These are phyloP conservation scores for Ostreobium quekettii DNA, from an alignment of 139 green algal genomes.

Conservation along the genomic window DNA sequence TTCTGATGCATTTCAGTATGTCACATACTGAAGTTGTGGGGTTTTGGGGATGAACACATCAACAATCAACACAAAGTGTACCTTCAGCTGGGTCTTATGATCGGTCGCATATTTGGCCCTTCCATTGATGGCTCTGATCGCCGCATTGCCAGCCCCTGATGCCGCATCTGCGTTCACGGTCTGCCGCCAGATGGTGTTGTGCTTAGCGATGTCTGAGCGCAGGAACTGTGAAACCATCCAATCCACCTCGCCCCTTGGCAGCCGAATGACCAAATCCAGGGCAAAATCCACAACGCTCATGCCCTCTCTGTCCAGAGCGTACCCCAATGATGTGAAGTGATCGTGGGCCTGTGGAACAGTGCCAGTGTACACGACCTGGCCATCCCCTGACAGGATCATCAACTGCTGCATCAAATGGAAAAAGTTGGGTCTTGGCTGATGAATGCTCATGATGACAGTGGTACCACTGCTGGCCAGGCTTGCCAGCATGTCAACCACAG, in stretches of 20 bases:
- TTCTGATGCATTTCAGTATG: no score
- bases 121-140: not conserved
- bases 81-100: slow-evolving; percentile 2
- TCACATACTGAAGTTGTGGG: no score
- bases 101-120: not conserved
- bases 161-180: not conserved
- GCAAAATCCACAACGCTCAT: slow-evolving; percentile 53
- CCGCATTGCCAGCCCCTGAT: not conserved
- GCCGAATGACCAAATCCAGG: slow-evolving; percentile 57
- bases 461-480: slow-evolving; percentile 35
- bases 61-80: no score
- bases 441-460: slow-evolving; percentile 54
- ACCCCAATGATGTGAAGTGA: slow-evolving; percentile 40
- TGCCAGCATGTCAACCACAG: slow-evolving; percentile 58
- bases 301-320: slow-evolving; percentile 14
- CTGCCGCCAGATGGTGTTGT: no score
- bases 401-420: slow-evolving; percentile 48
- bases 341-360: slow-evolving; percentile 21
- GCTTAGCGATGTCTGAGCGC: no score
- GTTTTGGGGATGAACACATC: no score
- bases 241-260: slow-evolving; percentile 16
- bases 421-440: slow-evolving; percentile 57
- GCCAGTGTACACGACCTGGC: slow-evolving; percentile 48
- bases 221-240: no score
- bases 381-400: slow-evolving; percentile 42